phyloP scores from a whole-genome alignment of 257 asterid genomes.

The Solanum neorickii region DNA sequence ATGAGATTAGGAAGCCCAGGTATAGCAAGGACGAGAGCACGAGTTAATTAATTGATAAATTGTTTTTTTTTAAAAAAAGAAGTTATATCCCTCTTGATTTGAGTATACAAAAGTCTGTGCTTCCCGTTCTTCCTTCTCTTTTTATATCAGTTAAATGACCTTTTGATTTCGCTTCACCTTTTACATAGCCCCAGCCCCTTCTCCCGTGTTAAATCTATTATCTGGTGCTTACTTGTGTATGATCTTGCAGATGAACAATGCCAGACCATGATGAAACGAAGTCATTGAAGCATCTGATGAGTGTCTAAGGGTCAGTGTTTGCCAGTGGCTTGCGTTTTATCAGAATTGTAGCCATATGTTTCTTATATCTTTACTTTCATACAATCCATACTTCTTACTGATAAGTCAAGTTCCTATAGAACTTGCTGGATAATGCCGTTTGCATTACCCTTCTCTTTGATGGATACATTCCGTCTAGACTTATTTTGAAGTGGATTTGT shows the following conservation, averaged over 20 bases:
- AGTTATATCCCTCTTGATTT: neutral
- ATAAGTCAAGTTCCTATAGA: neutral
- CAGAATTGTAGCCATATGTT: neutral
- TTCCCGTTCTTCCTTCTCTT: neutral
- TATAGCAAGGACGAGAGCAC: neutral
- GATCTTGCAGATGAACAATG: neutral
- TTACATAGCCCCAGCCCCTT: neutral
- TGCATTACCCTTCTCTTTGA: neutral
- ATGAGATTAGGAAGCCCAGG: neutral
- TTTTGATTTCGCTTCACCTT: neutral
- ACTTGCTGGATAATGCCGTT: neutral
- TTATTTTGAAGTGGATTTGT: neutral
- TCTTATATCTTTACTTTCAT: neutral
- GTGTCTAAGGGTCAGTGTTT: neutral
- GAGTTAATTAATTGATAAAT: neutral
- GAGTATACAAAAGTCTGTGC: neutral
- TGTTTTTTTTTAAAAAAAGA: neutral
- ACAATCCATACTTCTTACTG: neutral
- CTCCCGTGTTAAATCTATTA: neutral
- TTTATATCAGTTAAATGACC: neutral
- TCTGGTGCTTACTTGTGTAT: neutral
- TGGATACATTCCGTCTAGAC: neutral
- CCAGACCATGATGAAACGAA: neutral
- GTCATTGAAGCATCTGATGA: neutral
- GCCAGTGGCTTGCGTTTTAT: slow-evolving; percentile 2